These are phyloP conservation scores for Neonectria hederae DNA, from an alignment of 2,329 filamentous ascomycete species.

Conservation along the genomic window DNA sequence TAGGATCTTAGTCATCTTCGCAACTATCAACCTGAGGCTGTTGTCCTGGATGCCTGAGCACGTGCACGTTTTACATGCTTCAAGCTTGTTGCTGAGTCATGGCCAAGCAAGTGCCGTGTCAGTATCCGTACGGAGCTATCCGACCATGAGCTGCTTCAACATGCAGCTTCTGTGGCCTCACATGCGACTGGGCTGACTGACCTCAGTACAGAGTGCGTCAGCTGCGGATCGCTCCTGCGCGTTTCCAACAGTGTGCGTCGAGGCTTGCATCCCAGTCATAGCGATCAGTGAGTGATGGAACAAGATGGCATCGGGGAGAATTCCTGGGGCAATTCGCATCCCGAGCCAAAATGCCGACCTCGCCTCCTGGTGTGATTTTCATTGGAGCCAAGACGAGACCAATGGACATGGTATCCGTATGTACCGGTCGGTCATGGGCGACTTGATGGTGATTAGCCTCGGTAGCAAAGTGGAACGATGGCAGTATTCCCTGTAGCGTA, in stretches of 20 bases:
- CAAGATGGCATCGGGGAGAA: conserved; percentile 28
- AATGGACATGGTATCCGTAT: neutral
- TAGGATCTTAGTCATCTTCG: conserved; percentile 32
- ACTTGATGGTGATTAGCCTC: conserved; percentile 35
- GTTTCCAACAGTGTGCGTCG: neutral
- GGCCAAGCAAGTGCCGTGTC: neutral
- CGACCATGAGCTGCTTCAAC: neutral
- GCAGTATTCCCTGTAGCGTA: conserved; percentile 14
- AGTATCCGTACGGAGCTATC: neutral
- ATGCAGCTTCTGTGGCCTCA: neutral
- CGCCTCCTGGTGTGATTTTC: conserved; percentile 10
- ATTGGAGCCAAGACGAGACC: conserved; percentile 3
- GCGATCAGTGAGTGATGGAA: conserved; percentile 14
- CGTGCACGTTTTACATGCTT: neutral
- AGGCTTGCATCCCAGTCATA: conserved; percentile 8
- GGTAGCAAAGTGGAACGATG: conserved; percentile 36
- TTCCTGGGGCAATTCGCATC: conserved; percentile 6
- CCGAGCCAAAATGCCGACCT: conserved; percentile 20
- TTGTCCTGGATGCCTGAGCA: neutral
- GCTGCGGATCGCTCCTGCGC: conserved; percentile 1
- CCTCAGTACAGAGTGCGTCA: neutral
- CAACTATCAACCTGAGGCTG: conserved; percentile 1
- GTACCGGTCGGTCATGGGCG: neutral
- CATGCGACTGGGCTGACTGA: neutral
- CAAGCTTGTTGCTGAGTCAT: neutral